Conservation (phyloP, 2,329 filamentous ascomycete species). For the Akanthomyces dipterigenus region DNA sequence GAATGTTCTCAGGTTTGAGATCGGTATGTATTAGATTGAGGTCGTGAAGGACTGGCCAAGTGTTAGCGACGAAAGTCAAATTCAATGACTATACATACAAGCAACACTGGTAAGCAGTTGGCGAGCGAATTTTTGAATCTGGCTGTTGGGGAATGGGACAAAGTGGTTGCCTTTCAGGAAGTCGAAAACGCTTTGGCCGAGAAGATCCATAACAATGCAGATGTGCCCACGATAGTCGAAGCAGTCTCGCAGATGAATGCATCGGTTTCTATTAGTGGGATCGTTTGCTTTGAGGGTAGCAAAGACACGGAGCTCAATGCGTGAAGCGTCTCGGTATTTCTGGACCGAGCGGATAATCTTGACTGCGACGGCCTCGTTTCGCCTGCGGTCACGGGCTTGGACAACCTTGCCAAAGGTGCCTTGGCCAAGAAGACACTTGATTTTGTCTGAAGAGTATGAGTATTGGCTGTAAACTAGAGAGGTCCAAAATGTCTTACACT, state of each 20-base stretch:
- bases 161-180: slow-evolving; percentile 95
- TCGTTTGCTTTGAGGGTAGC: slow-evolving; percentile 91
- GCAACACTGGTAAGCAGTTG: slow-evolving; percentile 98
- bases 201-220: slow-evolving; percentile 69
- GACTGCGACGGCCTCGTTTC: slow-evolving; percentile 76
- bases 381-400: slow-evolving; percentile 74
- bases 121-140: slow-evolving; percentile 94
- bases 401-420: slow-evolving; percentile 98
- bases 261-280: slow-evolving; percentile 84
- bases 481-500: slow-evolving; percentile 57
- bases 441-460: slow-evolving; percentile 57
- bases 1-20: slow-evolving; percentile 64
- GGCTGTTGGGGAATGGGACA: slow-evolving; percentile 94
- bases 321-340: slow-evolving; percentile 93
- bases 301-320: slow-evolving; percentile 88
- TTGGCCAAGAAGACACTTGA: slow-evolving; percentile 84
- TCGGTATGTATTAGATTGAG: slow-evolving; percentile 94
- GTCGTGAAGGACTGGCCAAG: slow-evolving; percentile 73
- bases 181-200: slow-evolving; percentile 96
- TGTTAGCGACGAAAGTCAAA: not conserved
- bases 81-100: slow-evolving; percentile 53
- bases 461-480: no score
- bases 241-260: slow-evolving; percentile 92
- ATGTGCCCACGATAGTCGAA: slow-evolving; percentile 98
- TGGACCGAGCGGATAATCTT: slow-evolving; percentile 98